Evolutionary conservation across 2,329 filamentous ascomycete species (phyloP), one percentile per base, ranked within the genome.

Genomic region (Ophiostoma australiae): DNA sequence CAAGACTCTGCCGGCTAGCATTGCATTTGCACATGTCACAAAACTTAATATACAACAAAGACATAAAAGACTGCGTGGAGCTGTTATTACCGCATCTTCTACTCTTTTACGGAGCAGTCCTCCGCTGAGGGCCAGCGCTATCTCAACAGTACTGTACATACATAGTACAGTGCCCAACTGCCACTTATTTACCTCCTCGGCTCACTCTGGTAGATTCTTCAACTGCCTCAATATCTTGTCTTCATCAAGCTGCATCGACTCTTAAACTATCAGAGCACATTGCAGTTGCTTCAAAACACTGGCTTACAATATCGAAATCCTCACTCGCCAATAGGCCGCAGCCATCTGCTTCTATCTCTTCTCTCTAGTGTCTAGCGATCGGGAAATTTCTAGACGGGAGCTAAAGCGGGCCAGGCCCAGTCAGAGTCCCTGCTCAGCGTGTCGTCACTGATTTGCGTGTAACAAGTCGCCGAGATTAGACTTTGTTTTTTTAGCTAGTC

Each of bases 401-500:
- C 31, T 35, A 65, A 65, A 65, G 61, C 61, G 27, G 61, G 61
- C 33, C 61, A 58, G 52, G 23, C 52, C 52, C 52, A 23, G 61
- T 65, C 58, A 37, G 17, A 58, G 52, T 11, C 7, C 52, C 31
- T 65, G 7, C n/a, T 65, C 31, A 33, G 27, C 61, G 61, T 65
- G 61, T 65, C 61, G 31, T 65, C 61, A 65, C 61, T 65, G 61
- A 58, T 58, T 23, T 37, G 61, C 61, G 61, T 65, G 61, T 65
- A 65, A 65, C 13, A 33, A 65, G 31, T 37, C 52, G 44, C 23
- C 5, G 61, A 65, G 20, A 65, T 58, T 58, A 31, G n/a, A 31
- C 52, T 23, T 7, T 23, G 52, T 8, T 10, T 58, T 58, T 58
- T 48, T 17, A 11, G 15, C 11, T 8, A 7, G 17, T 48, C 44